Percentiles rank a stretch among this genome's conserved stretches.
Evolutionary conservation across 2,329 filamentous ascomycete species (phyloP).

Genomic region (Scytalidium lignicola): DNA sequence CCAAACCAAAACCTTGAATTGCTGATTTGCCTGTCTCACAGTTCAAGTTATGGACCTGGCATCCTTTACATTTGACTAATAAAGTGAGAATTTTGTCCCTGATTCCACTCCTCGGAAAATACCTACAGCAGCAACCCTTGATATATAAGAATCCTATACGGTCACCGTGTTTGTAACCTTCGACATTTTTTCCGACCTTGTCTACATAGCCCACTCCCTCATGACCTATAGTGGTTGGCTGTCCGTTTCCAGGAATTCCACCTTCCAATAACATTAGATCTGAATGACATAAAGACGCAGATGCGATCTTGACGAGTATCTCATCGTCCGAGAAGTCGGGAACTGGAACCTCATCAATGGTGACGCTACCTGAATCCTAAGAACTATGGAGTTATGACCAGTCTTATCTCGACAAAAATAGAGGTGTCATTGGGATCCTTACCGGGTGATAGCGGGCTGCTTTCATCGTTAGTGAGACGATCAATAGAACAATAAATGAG

Average conservation of each 20-base stretch:
- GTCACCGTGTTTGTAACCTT: conserved; percentile 38
- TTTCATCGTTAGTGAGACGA: too few species aligned
- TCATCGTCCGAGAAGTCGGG: conserved; percentile 37
- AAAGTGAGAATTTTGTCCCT: too few species aligned
- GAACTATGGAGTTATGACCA: too few species aligned
- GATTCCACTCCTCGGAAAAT: too few species aligned
- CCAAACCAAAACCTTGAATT: conserved; percentile 35
- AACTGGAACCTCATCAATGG: conserved; percentile 28
- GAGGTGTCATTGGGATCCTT: too few species aligned
- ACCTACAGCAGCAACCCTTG: conserved; percentile 37
- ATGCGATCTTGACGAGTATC: conserved; percentile 33
- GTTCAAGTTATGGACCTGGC: conserved; percentile 37
- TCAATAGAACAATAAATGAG: too few species aligned
- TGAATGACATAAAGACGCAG: conserved; percentile 35
- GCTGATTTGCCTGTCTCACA: conserved; percentile 34
- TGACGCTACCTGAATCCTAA: too few species aligned
- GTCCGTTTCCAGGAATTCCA: too few species aligned
- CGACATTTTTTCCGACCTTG: conserved; percentile 30
- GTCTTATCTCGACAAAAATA: too few species aligned
- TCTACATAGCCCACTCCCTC: conserved; percentile 41
- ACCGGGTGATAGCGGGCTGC: too few species aligned
- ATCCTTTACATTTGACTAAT: conserved; percentile 33
- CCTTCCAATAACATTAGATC: conserved; percentile 26
- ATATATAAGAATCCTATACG: conserved; percentile 42
- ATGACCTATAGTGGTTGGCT: conserved; percentile 34